Evolutionary conservation across 345 rosid genomes (phyloP).

Genomic region (Garcia nutans): DNA sequence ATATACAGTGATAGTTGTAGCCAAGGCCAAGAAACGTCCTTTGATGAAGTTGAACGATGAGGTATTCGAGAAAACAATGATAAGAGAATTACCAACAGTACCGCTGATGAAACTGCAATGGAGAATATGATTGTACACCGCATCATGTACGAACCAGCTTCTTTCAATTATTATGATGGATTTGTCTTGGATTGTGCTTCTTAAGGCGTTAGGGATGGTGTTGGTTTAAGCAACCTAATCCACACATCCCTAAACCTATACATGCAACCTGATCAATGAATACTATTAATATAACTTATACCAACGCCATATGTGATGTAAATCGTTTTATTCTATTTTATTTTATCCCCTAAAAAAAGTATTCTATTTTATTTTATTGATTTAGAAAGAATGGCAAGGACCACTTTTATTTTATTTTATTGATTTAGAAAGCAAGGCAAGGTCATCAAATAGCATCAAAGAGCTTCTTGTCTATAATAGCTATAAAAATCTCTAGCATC

Average conservation of each 20-base stretch:
- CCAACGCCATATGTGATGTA: background rate
- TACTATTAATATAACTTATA: background rate
- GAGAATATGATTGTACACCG: slow-evolving; percentile 57
- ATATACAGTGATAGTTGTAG: slow-evolving; percentile 67
- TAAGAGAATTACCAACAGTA: slow-evolving; percentile 50
- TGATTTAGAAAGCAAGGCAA: too few relatives aligned
- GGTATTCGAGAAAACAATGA: slow-evolving; percentile 57
- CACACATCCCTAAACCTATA: slow-evolving; percentile 31
- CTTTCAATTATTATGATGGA: slow-evolving; percentile 1
- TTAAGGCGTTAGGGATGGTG: background rate
- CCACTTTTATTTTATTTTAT: too few relatives aligned
- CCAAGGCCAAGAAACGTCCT: slow-evolving; percentile 36
- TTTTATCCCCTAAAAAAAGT: too few relatives aligned
- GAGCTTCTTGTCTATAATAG: too few relatives aligned
- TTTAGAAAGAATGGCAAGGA: too few relatives aligned
- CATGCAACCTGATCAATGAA: too few relatives aligned
- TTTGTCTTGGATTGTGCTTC: background rate
- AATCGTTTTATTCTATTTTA: too few relatives aligned
- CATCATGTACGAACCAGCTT: slow-evolving; percentile 36
- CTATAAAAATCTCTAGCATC: too few relatives aligned
- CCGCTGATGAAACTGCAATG: slow-evolving; percentile 48
- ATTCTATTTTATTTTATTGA: too few relatives aligned
- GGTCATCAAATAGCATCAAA: too few relatives aligned
- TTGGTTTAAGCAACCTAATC: slow-evolving; percentile 35
- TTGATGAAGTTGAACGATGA: slow-evolving; percentile 28